Conservation (phyloP, 2,329 filamentous ascomycete genomes). For the Arthrobotrys megalospora region DNA sequence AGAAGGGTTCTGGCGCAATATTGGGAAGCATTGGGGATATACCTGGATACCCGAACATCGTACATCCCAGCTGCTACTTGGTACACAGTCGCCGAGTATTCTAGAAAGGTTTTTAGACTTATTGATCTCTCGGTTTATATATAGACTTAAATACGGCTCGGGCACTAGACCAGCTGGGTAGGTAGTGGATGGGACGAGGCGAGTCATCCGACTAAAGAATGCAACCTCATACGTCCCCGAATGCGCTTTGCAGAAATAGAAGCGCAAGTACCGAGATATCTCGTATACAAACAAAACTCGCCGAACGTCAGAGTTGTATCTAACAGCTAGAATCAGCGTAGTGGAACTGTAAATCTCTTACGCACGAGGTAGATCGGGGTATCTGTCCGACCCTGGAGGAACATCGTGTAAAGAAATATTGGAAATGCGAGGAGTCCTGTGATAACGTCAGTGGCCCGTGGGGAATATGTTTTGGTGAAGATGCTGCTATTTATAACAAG, state of each 20-base stretch:
- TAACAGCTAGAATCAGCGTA: neutral
- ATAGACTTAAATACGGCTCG: neutral
- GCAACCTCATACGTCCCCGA: slow-evolving; percentile 1
- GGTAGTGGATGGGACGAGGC: neutral
- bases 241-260: too few relatives aligned
- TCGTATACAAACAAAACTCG: too few relatives aligned
- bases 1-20: too few relatives aligned
- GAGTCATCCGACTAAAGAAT: slow-evolving; percentile 15
- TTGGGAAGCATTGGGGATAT: too few relatives aligned
- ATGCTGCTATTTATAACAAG: slow-evolving; percentile 59
- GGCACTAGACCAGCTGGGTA: neutral
- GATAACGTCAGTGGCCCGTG: slow-evolving; percentile 14
- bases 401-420: neutral
- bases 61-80: too few relatives aligned
- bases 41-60: too few relatives aligned
- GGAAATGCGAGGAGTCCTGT: slow-evolving; percentile 21
- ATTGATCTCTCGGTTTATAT: neutral
- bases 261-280: too few relatives aligned
- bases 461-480: slow-evolving; percentile 5
- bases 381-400: slow-evolving; percentile 1
- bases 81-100: too few relatives aligned
- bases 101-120: too few relatives aligned
- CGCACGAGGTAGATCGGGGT: neutral
- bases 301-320: neutral
- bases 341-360: slow-evolving; percentile 6